phyloP scores from a whole-genome alignment of 257 asterid genomes.

The Forsythia viridissima region DNA sequence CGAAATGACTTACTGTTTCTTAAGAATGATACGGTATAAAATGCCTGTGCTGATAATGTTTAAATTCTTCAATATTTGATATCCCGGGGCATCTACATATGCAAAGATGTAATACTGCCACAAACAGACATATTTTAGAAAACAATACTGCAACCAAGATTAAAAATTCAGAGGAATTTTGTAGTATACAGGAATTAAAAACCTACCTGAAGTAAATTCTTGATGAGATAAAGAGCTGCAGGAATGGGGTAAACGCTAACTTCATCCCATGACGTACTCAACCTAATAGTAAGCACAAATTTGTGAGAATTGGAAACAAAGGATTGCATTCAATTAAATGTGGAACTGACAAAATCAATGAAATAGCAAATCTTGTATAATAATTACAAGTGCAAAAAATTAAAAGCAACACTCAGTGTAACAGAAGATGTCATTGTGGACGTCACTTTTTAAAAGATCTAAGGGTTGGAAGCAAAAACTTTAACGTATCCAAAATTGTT shows the following conservation, averaged over 20 bases:
- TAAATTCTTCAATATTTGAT: conserved; percentile 93
- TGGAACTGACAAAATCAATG: background rate
- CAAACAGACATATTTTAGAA: conserved; percentile 29
- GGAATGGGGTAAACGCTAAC: conserved; percentile 96
- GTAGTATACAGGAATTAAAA: conserved; percentile 17
- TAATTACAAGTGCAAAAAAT: conserved; percentile 2
- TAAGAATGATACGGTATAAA: conserved; percentile 85
- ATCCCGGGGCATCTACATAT: conserved; percentile 99
- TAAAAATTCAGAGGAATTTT: conserved; percentile 6
- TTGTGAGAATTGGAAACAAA: conserved; percentile 21
- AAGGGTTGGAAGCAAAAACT: background rate
- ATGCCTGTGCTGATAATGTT: conserved; percentile 98
- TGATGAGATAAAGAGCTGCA: conserved; percentile 89
- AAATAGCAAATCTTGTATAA: conserved; percentile 9
- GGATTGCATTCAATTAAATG: conserved; percentile 1
- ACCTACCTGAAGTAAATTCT: conserved; percentile 94
- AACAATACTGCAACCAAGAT: conserved; percentile 21
- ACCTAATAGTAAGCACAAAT: conserved; percentile 41
- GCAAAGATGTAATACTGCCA: conserved; percentile 96
- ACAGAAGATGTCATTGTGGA: conserved; percentile 19
- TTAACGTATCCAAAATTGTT: background rate
- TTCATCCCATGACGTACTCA: conserved; percentile 92
- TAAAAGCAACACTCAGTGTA: conserved; percentile 11
- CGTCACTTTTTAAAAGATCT: conserved; percentile 13
- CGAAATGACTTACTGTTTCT: conserved; percentile 68